Evolutionary conservation across 306 rosid species (phyloP).

Genomic region (Clitoria ternatea): DNA sequence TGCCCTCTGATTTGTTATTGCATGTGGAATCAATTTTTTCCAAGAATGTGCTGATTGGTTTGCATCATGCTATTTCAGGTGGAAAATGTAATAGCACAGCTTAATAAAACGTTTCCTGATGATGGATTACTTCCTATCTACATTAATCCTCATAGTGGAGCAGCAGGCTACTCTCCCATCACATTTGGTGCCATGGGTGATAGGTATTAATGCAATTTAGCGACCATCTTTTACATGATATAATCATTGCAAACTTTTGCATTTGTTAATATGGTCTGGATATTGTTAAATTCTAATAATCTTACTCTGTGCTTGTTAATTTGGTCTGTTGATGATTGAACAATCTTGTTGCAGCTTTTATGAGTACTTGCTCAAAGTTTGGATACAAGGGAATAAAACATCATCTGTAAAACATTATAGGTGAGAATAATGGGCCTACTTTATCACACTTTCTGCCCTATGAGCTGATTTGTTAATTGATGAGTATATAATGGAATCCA

Average conservation of each 20-base stretch:
- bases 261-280: conserved; percentile 8
- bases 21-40: conserved; percentile 16
- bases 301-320: conserved; percentile 5
- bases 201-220: conserved; percentile 51
- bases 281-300: conserved; percentile 12
- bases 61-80: conserved; percentile 54
- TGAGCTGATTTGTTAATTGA: conserved; percentile 8
- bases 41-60: conserved; percentile 30
- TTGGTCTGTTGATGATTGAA: conserved; percentile 24
- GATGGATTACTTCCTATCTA: conserved; percentile 97
- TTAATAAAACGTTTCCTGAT: conserved; percentile 79
- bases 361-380: conserved; percentile 96
- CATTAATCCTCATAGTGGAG: conserved; percentile 68
- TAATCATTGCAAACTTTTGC: background rate
- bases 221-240: conserved; percentile 10
- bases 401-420: conserved; percentile 74
- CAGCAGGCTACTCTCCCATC: conserved; percentile 53
- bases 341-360: conserved; percentile 71
- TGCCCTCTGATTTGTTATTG: conserved; percentile 5
- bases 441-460: background rate
- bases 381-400: conserved; percentile 93
- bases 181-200: conserved; percentile 99
- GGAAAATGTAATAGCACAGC: conserved; percentile 66
- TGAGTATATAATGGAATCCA: conserved; percentile 12
- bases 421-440: conserved; percentile 42